Base-by-base conservation (phyloP, 163 green algal species). In the Scenedesmus sp. region DNA sequence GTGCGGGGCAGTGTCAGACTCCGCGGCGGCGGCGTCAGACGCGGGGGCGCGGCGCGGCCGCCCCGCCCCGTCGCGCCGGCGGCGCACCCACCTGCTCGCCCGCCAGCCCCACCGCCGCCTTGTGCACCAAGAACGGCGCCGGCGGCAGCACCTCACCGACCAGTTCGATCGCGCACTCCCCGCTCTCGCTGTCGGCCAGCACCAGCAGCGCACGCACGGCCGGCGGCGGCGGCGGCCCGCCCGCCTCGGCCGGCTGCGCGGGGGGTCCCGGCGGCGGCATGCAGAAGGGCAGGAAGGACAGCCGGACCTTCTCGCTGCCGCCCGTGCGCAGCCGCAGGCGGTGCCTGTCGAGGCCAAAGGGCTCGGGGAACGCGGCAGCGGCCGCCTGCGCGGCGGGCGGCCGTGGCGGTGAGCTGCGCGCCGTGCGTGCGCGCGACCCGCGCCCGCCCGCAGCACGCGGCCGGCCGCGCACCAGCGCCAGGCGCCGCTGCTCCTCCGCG, bases 111-210 rank as follows among this genome's bases (percentile, higher is more conserved):
- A 70, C 69, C 3, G 63, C 70, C 29, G 82, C 82, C 80, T 86
- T 87, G 54, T 85, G 62, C 58, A 89, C 83, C 74, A 89, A 78
- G 57, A 88, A 60, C 0, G 87, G 81, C 2, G 78, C 70, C 1
- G 88, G 88, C 58, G 88, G 84, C 34, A 60, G 60, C 13, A 87
- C 75, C 73, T 90, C 85, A 1, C 88, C 92, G 48, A 84, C 77
- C 60, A 96, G 75, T 85, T 94, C 89, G 60, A 93, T 93, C 24
- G 79, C 80, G 79, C 95, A 94, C 73, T 91, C 83, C n/a, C 92
- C 92, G 22, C 77, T 74, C 4, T 77, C 63, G 31, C 26, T 42
- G 47, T 83, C 75, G 31, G 17, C 69, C 62, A 81, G n/a, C 62
- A 81, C 62, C 34, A 81, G 62, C 33, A 79, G 9, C 24, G 57